Conservation (phyloP, 345 rosid species). For the Salix purpurea region DNA sequence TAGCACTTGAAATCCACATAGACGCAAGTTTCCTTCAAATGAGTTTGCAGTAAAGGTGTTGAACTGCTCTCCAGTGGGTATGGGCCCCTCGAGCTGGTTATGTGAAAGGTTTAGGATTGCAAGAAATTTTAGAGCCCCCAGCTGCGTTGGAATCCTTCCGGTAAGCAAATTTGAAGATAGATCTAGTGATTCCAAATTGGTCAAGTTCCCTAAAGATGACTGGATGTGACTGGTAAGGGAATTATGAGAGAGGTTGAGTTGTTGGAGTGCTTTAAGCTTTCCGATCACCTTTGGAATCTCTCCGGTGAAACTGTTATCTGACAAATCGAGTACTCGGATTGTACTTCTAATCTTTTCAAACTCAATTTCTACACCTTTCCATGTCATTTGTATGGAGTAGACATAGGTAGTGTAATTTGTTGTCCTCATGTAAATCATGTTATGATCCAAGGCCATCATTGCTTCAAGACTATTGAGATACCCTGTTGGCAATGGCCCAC, state of each 20-base stretch:
- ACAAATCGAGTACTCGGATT: background rate
- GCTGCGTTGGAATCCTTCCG: too few species aligned
- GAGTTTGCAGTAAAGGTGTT: background rate
- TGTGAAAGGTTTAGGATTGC: too few species aligned
- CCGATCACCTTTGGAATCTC: background rate
- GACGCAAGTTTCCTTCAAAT: background rate
- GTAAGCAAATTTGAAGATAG: too few species aligned
- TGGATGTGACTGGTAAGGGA: too few species aligned
- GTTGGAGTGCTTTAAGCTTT: too few species aligned
- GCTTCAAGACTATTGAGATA: background rate
- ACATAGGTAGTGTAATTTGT: fast-evolving
- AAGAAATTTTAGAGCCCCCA: too few species aligned
- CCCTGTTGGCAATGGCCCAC: background rate
- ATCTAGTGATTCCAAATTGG: too few species aligned
- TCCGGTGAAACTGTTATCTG: background rate
- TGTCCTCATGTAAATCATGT: background rate
- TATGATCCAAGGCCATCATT: background rate
- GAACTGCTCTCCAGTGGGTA: background rate
- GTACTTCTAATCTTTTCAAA: background rate
- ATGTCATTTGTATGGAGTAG: background rate
- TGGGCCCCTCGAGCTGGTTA: background rate
- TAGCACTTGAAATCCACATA: constrained; percentile 17
- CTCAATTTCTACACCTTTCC: background rate
- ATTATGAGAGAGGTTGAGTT: too few species aligned
- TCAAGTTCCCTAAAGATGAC: too few species aligned